These are phyloP conservation scores for Saccharomyces hybrid DNA, from an alignment of 1,139 yeast genomes.

Conservation along the genomic window DNA sequence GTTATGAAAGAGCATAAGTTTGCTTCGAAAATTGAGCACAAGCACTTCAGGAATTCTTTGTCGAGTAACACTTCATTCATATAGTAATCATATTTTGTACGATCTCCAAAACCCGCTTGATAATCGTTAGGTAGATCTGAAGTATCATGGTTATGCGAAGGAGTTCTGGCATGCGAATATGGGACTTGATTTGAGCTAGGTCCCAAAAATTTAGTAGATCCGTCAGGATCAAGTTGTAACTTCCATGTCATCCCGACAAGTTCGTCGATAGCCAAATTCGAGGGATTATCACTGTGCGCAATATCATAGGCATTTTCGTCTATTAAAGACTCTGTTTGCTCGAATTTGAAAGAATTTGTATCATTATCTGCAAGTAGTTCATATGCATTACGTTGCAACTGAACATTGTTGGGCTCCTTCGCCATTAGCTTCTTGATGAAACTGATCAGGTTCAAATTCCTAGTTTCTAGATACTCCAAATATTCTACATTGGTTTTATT, in stretches of 20 bases:
- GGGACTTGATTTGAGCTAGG: background rate
- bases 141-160: background rate
- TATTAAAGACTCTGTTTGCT: background rate
- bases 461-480: background rate
- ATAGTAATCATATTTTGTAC: background rate
- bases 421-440: background rate
- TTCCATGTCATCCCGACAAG: background rate
- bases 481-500: background rate
- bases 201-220: background rate
- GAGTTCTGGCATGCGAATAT: background rate
- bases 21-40: background rate
- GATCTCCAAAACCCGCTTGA: background rate
- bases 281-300: background rate
- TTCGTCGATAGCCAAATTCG: background rate
- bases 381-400: background rate
- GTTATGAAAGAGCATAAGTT: background rate
- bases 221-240: background rate
- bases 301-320: background rate
- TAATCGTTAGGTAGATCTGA: background rate
- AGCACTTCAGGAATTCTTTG: background rate
- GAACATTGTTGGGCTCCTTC: background rate
- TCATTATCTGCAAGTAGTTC: background rate
- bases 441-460: background rate
- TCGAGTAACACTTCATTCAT: background rate
- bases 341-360: background rate